phyloP scores from a whole-genome alignment of 345 rosid species.

The Eucalyptus sideroxylon region DNA sequence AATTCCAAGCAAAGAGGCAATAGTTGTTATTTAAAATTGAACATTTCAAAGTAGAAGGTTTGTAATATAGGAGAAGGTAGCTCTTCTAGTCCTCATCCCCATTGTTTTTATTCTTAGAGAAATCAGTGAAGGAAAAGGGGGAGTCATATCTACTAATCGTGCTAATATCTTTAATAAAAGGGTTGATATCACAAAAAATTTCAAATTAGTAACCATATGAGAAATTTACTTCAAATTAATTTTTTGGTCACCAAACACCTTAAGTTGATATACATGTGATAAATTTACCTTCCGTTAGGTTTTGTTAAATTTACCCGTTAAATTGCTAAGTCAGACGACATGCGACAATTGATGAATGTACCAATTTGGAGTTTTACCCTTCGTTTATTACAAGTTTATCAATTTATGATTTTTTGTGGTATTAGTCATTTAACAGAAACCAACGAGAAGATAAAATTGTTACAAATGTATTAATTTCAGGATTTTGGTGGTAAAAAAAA shows the following conservation, averaged over 20 bases:
- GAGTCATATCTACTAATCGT: background rate
- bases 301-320: too few relatives aligned
- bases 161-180: background rate
- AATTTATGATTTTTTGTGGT: fast-evolving
- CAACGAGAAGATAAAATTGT: fast-evolving
- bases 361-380: too few relatives aligned
- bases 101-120: background rate
- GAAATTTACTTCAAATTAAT: too few relatives aligned
- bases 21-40: background rate
- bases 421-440: too few relatives aligned
- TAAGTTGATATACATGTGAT: too few relatives aligned
- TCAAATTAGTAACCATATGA: too few relatives aligned
- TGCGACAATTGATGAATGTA: fast-evolving
- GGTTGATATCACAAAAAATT: too few relatives aligned
- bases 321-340: fast-evolving
- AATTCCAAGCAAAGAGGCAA: background rate
- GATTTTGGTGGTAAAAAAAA: too few relatives aligned
- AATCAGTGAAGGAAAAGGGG: background rate
- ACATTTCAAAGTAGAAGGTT: background rate
- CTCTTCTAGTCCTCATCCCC: background rate
- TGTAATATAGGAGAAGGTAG: background rate
- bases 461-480: too few relatives aligned
- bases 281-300: too few relatives aligned
- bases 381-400: too few relatives aligned
- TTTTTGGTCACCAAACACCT: too few relatives aligned